Evolutionary conservation across 1,284 basidiomycete species (phyloP), one percentile per base, ranked within the genome.

Genomic region (Taiwanofungus camphoratus): DNA sequence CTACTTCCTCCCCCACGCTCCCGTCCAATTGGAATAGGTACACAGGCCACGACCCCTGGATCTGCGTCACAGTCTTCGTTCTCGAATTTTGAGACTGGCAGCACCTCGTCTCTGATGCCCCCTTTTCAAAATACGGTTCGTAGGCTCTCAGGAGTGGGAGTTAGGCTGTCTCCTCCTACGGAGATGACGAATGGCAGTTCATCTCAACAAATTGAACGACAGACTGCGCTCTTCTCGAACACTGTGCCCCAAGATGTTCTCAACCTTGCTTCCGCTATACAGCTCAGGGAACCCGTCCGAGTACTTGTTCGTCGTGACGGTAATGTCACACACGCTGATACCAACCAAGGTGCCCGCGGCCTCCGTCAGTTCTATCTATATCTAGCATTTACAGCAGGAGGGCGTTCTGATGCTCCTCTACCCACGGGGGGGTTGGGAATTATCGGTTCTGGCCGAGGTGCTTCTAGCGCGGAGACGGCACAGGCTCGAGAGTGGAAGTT

Each of bases 401-500:
- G 79, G 42, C 77, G 88, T 29, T 71, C 79, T 8, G 87, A 89
- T 45, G 69, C 79, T 6, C 66, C 73, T 20, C 58, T 74, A 30
- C 66, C 72, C 13, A 64, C 74, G 23, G 74, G 71, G 35, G 90
- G 92, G 4, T 74, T 89, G 23, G 92, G 92, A 8, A 93, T 92
- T 39, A 92, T 93, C 52, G 92, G 92, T 15, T 92, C 90, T 19
- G 91, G 92, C 11, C 73, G 92, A 41, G 78, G 83, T 31, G 75
- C 80, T 3, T 78, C 81, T 9, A 88, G 71, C 62, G 85, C 89
- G 11, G 92, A 94, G 65, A 91, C 82, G 35, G 79, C 81, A 11
- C 87, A 92, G 61, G 92, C 92, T 27, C 79, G 91, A 50, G 94
- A 97, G 66, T 98, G 93, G 90, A 99, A 99, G 67, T 71, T 99